phyloP scores from a whole-genome alignment of 352 stramenopile genomes.

The Pythium myriotylum region DNA sequence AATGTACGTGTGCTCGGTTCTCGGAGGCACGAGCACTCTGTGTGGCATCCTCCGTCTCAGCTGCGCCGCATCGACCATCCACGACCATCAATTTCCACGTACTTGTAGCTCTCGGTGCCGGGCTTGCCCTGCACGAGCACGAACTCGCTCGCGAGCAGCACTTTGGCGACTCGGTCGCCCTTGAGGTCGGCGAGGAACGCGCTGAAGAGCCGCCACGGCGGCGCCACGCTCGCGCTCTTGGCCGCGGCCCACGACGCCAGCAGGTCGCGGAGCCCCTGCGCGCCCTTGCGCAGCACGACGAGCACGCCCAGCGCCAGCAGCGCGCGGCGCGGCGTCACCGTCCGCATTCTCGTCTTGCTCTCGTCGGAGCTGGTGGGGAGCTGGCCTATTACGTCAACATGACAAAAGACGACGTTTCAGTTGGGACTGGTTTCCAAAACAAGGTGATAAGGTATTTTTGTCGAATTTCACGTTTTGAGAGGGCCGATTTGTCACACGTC shows the following conservation, averaged over 20 bases:
- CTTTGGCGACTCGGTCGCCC: conserved; percentile 52
- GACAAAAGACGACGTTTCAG: conserved; percentile 21
- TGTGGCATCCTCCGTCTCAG: not conserved
- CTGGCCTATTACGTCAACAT: conserved; percentile 22
- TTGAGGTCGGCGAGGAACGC: conserved; percentile 58
- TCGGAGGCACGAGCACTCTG: conserved; percentile 73
- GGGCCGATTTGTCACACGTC: too few species aligned
- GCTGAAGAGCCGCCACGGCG: conserved; percentile 73
- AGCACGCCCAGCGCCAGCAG: conserved; percentile 46
- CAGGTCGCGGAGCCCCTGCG: conserved; percentile 33
- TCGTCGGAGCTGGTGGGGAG: conserved; percentile 1
- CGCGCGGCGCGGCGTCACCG: conserved; percentile 29
- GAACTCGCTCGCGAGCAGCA: conserved; percentile 63
- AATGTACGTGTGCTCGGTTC: conserved; percentile 73
- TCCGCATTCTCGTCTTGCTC: conserved; percentile 1
- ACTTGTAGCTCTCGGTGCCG: conserved; percentile 55
- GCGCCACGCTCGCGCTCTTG: conserved; percentile 12
- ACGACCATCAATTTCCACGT: too few species aligned
- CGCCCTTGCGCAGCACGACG: conserved; percentile 42
- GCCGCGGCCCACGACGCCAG: conserved; percentile 28
- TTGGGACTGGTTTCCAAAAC: conserved; percentile 3
- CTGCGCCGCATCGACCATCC: not conserved
- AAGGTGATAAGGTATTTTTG: not conserved
- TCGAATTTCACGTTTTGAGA: too few species aligned
- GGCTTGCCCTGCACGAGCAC: conserved; percentile 60